phyloP scores from a whole-genome alignment of 1,139 yeast genomes.

The Pichia sp. region DNA sequence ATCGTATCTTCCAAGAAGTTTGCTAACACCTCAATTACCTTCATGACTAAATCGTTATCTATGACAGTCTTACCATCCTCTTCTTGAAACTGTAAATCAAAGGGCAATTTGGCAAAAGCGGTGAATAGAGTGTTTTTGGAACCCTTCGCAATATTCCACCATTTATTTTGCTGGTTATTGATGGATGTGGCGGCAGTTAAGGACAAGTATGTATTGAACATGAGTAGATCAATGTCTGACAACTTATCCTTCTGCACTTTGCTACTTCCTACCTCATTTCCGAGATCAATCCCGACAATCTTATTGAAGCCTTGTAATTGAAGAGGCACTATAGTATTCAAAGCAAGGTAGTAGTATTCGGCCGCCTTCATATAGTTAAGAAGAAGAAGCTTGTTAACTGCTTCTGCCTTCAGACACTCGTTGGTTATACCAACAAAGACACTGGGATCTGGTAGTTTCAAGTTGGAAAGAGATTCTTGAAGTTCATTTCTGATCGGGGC shows the following conservation, averaged over 20 bases:
- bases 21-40: constrained; percentile 21
- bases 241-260: constrained; percentile 20
- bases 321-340: constrained; percentile 16
- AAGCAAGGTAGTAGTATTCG: constrained; percentile 15
- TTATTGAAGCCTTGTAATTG: constrained; percentile 15
- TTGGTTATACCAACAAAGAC: constrained; percentile 32
- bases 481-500: constrained; percentile 30
- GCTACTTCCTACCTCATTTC: constrained; percentile 2
- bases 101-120: constrained; percentile 22
- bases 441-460: constrained; percentile 44
- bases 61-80: constrained; percentile 9
- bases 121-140: constrained; percentile 23
- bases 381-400: constrained; percentile 32
- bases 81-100: constrained; percentile 15
- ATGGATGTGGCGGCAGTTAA: constrained; percentile 16
- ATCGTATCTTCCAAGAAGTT: constrained; percentile 19
- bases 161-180: constrained; percentile 17
- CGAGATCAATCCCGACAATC: constrained; percentile 9
- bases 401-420: constrained; percentile 27
- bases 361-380: constrained; percentile 23
- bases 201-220: constrained; percentile 40
- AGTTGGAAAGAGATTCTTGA: constrained; percentile 29
- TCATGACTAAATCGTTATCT: constrained; percentile 11
- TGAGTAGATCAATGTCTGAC: constrained; percentile 44
- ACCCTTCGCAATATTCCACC: constrained; percentile 24